Percentiles rank a stretch among this genome's conserved stretches.
Conservation (phyloP, 805 yeast genomes). For the Debaryomyces castellii region DNA sequence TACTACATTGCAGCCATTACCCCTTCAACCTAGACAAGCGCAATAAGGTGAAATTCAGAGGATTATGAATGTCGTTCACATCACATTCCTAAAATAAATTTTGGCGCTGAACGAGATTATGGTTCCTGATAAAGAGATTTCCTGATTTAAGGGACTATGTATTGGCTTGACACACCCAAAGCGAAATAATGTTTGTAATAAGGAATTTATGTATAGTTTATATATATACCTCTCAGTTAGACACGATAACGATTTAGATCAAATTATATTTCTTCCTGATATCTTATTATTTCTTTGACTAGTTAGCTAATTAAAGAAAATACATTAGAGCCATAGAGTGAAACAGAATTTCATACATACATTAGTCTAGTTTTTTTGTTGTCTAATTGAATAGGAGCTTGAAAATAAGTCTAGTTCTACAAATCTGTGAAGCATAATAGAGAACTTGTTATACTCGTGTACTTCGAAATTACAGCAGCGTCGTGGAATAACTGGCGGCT, state of each 20-base stretch:
- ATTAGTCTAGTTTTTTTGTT: neutral
- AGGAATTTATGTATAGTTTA: neutral
- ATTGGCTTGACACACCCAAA: slow-evolving; percentile 2
- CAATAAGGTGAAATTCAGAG: neutral
- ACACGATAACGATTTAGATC: neutral
- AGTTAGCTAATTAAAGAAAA: neutral
- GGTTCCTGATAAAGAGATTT: slow-evolving; percentile 2
- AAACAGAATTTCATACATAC: neutral
- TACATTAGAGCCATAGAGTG: neutral
- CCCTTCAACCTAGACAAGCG: neutral
- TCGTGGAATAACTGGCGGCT: neutral
- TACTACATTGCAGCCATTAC: neutral
- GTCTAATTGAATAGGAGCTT: neutral
- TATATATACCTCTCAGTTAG: neutral
- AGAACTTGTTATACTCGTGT: neutral
- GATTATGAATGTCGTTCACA: neutral
- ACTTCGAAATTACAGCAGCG: neutral
- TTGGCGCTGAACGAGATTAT: neutral
- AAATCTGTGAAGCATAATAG: neutral
- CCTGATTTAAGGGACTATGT: slow-evolving; percentile 1
- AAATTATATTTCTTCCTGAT: neutral
- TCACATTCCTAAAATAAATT: neutral
- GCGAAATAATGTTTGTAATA: neutral
- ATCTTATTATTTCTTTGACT: neutral
- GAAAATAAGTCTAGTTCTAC: neutral